Evolutionary conservation across 805 yeast species (phyloP), one percentile per base, ranked within the genome.

Genomic region (Ogataea angusta): DNA sequence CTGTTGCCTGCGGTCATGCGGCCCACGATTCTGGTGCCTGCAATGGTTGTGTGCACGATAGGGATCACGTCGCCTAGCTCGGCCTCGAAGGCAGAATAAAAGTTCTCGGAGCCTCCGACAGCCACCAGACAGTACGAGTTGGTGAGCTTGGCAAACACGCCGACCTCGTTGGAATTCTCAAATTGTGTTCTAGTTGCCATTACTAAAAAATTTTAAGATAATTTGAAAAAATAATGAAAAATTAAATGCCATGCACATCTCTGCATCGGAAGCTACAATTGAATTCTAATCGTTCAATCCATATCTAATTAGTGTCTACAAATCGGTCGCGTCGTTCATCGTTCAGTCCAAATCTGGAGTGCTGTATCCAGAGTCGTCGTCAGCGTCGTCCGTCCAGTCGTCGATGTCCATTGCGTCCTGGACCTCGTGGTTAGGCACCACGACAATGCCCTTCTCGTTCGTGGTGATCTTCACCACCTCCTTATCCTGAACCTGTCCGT

Each of bases 1-100:
- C 99, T 84, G 77, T 93, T 93, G 58, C 96, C 99, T 32, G 96
- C 97, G 30, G 96, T 85, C 95, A 93, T 85, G 67, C 99, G 79
- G 59, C 99, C 99, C 46, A 93, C 84, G 51, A 93, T 93, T 69
- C 99, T 83, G 58, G 95, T 90, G 55, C 99, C 99, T 23, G 97
- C 97, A 56, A 93, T 93, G 45, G 99, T 93, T 40, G 98, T 88
- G 63, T 93, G 96, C 49, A 87, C 93, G 57, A 93, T 87, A 39
- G 99, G 99, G 48, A 93, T 80, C 38, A 88, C 89, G 67, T 90
- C 98, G 47, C 97, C 97, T 49, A 95, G 73, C 67, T 93, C 96
- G 38, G 96, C 96, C 73, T 93, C 99, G 62, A 93, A 91, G 21
- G 97, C 95, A 42, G 97, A 89, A 66, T 83, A 85, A 54, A 76